These are phyloP conservation scores for Aureobasidium pullulans DNA, from an alignment of 2,329 filamentous ascomycete species.

Conservation along the genomic window DNA sequence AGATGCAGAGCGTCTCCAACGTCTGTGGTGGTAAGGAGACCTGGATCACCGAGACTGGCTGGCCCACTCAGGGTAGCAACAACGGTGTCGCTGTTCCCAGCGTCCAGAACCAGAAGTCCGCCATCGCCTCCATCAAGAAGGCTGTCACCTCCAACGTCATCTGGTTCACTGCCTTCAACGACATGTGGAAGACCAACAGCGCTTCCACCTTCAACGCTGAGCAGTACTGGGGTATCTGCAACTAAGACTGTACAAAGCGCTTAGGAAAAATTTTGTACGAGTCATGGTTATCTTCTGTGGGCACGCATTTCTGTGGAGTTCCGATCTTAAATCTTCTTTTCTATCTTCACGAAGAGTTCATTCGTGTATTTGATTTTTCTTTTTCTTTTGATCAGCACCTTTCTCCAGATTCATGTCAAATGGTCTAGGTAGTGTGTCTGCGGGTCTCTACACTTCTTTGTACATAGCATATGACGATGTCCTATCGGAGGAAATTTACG, in stretches of 20 bases:
- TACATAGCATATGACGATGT: conserved; percentile 11
- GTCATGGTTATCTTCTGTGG: conserved; percentile 12
- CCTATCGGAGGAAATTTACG: background rate
- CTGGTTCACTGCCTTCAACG: conserved; percentile 74
- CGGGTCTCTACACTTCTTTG: conserved; percentile 13
- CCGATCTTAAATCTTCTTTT: background rate
- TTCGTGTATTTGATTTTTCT: background rate
- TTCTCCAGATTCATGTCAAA: background rate
- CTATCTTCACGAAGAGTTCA: background rate
- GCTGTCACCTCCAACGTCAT: conserved; percentile 56
- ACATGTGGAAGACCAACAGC: conserved; percentile 65
- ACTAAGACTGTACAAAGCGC: conserved; percentile 9
- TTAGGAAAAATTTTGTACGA: conserved; percentile 10
- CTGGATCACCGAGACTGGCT: conserved; percentile 76
- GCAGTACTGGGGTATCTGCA: conserved; percentile 59
- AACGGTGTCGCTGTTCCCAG: conserved; percentile 66
- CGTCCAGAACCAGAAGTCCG: conserved; percentile 56
- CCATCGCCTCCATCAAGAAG: conserved; percentile 57
- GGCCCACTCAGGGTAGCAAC: conserved; percentile 61
- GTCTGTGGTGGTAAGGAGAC: conserved; percentile 52
- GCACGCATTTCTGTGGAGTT: conserved; percentile 11
- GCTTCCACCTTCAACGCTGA: conserved; percentile 61
- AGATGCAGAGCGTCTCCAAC: conserved; percentile 42
- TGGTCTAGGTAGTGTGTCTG: conserved; percentile 5
- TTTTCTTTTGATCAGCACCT: background rate